A percentile compares a stretch with the other conserved stretches of the same genome.
phyloP scores from a whole-genome alignment of 225 moss, liverwort and hornwort genomes.

The Rhytidiadelphus loreus region DNA sequence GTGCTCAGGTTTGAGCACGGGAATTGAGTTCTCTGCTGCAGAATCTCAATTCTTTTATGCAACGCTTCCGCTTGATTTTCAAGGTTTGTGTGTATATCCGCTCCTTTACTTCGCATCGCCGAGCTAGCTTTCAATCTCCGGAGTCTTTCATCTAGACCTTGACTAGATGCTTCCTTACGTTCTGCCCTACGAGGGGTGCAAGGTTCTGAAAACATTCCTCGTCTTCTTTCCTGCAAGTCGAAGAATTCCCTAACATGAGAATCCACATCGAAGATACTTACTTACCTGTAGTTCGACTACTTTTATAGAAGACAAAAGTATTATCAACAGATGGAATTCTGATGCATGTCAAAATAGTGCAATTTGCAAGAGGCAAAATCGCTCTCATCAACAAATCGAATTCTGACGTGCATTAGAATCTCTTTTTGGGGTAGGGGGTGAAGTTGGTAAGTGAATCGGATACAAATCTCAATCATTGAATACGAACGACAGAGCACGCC shows the following conservation, averaged over 20 bases:
- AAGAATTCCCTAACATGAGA: not conserved
- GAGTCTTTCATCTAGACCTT: conserved; percentile 28
- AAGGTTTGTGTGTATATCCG: conserved; percentile 14
- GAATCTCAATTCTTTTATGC: conserved; percentile 53
- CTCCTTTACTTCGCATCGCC: conserved; percentile 18
- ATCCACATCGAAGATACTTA: not conserved
- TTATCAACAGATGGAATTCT: not conserved
- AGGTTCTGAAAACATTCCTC: conserved; percentile 32
- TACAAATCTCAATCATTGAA: not conserved
- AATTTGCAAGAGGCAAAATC: not conserved
- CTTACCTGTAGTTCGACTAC: not conserved
- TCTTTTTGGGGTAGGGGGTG: too few relatives aligned
- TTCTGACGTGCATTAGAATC: not conserved
- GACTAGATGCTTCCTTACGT: not conserved
- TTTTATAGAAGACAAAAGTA: not conserved
- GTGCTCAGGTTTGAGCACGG: conserved; percentile 11
- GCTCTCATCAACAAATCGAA: not conserved
- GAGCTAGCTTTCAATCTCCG: conserved; percentile 37
- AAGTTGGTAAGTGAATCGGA: not conserved
- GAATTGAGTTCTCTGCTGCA: conserved; percentile 34
- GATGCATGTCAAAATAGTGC: not conserved
- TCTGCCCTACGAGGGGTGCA: conserved; percentile 19
- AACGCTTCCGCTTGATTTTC: conserved; percentile 53
- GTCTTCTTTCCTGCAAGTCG: conserved; percentile 21
- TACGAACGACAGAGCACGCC: not conserved